Conservation (phyloP, 805 yeast genomes). For the Ogataea paraovalis region DNA sequence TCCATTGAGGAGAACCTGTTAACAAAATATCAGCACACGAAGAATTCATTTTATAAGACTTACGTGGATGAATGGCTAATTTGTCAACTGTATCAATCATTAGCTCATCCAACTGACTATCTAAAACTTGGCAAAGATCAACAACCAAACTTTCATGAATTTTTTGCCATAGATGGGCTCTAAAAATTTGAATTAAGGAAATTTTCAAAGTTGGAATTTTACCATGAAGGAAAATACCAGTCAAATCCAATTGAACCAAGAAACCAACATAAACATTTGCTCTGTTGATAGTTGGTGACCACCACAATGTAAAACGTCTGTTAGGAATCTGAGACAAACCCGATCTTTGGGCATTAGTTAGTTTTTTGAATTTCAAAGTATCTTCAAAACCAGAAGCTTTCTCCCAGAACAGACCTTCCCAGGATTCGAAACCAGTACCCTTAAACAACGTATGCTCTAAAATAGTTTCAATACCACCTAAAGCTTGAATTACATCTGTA, state of each 20-base stretch:
- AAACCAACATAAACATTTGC: conserved; percentile 98
- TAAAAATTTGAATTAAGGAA: conserved; percentile 89
- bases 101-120: conserved; percentile 76
- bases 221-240: conserved; percentile 96
- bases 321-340: conserved; percentile 98
- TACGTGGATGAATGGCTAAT: conserved; percentile 93
- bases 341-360: conserved; percentile 96
- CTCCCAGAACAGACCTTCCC: conserved; percentile 99
- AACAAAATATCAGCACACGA: conserved; percentile 89
- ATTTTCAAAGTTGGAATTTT: conserved; percentile 96
- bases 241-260: conserved; percentile 89
- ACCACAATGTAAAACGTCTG: conserved; percentile 95
- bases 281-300: conserved; percentile 98
- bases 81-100: conserved; percentile 85
- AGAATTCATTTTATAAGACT: conserved; percentile 95
- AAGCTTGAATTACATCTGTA: conserved; percentile 93
- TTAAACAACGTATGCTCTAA: conserved; percentile 91
- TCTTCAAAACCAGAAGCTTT: conserved; percentile 97
- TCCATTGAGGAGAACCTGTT: conserved; percentile 76
- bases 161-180: conserved; percentile 99
- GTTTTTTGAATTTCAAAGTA: conserved; percentile 86
- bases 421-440: conserved; percentile 95
- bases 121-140: conserved; percentile 89
- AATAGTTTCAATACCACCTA: conserved; percentile 96
- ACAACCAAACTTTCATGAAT: conserved; percentile 94